Evolutionary conservation across 164 flowering plant genomes (phyloP).

Genomic region (Amborella trichopoda): DNA sequence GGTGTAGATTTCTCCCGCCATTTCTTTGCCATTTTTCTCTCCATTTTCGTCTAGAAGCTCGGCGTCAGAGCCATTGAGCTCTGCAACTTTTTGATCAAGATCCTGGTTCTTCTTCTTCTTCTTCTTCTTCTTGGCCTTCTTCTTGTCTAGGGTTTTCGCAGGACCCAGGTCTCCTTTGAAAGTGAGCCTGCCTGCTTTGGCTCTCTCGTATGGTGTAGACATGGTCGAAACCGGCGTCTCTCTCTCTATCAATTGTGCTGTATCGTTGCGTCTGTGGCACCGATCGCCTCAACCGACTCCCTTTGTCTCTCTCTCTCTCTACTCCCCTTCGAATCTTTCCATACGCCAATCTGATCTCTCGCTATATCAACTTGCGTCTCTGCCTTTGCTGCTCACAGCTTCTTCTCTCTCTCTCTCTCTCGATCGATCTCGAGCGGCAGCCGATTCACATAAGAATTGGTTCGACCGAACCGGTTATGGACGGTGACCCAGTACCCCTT

Average conservation of each 20-base stretch:
- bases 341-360: no score
- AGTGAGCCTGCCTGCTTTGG: slow-evolving; percentile 53
- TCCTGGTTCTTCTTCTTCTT: slow-evolving; percentile 8
- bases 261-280: no score
- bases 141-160: slow-evolving; percentile 42
- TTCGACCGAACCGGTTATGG: no score
- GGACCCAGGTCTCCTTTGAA: slow-evolving; percentile 64
- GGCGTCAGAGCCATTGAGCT: not conserved
- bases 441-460: no score
- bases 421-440: not conserved
- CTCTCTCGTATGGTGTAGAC: slow-evolving; percentile 71
- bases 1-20: slow-evolving; percentile 30
- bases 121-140: slow-evolving; percentile 46
- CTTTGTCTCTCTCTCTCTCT: not conserved
- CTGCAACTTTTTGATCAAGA: not conserved
- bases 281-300: not conserved
- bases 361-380: no score
- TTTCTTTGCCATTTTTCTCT: not conserved
- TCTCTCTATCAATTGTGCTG: not conserved
- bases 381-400: not conserved
- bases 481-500: no score
- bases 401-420: not conserved
- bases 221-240: slow-evolving; percentile 8
- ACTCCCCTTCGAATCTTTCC: not conserved
- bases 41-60: slow-evolving; percentile 10